A percentile compares a stretch with the other conserved stretches of the same genome.
Evolutionary conservation across 169 alveolate species (phyloP).

Genomic region (Cryptosporidium tyzzeri): DNA sequence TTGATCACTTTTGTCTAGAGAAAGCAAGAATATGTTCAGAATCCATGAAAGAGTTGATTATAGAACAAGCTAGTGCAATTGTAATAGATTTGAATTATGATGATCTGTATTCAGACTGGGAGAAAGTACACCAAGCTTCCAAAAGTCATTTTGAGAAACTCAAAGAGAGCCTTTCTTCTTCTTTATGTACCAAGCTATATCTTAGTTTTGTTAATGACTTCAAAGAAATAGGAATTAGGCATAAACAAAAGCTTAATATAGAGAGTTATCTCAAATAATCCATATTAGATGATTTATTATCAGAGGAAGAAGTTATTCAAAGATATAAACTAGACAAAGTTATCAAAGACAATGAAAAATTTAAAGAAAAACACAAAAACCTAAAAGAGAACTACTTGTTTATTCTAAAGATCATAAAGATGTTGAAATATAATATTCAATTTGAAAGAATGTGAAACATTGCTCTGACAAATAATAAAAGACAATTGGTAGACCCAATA

Average conservation of each 20-base stretch:
- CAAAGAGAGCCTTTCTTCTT: background rate
- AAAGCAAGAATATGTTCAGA: conserved; percentile 87
- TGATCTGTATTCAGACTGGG: background rate
- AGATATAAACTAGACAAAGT: conserved; percentile 22
- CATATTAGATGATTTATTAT: conserved; percentile 62
- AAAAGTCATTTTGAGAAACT: background rate
- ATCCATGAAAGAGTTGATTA: conserved; percentile 87
- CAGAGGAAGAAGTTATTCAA: conserved; percentile 71
- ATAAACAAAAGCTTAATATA: background rate
- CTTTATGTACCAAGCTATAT: conserved; percentile 7
- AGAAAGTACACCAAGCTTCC: background rate
- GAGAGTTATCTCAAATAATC: conserved; percentile 37
- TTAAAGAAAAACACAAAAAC: background rate
- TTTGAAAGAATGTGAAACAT: background rate
- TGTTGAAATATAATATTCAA: background rate
- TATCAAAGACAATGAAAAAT: background rate
- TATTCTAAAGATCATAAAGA: conserved; percentile 4
- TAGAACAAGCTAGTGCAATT: conserved; percentile 88
- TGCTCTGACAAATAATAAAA: background rate
- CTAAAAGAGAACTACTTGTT: background rate
- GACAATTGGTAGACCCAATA: no score
- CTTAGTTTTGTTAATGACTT: background rate
- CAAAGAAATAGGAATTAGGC: conserved; percentile 2
- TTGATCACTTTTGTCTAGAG: conserved; percentile 84
- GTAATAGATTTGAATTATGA: conserved; percentile 84